Conservation (phyloP, 306 rosid genomes). For the Carpinus viminea region DNA sequence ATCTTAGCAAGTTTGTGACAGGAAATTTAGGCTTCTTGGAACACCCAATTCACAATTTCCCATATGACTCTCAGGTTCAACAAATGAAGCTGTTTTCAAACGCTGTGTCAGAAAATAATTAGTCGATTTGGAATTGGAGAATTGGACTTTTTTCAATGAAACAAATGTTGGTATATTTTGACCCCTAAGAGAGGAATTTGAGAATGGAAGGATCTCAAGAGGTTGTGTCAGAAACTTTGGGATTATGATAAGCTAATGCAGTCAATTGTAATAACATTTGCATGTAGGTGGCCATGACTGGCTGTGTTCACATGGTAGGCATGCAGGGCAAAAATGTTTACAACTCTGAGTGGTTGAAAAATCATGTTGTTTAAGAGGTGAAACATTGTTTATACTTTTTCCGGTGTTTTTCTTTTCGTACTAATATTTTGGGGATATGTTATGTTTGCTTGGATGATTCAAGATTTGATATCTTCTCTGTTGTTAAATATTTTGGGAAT, state of each 20-base stretch:
- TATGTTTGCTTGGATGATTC: constrained; percentile 28
- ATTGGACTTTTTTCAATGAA: constrained; percentile 8
- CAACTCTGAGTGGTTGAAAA: background rate
- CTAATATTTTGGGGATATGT: constrained; percentile 16
- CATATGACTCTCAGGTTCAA: constrained; percentile 3
- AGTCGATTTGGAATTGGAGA: background rate
- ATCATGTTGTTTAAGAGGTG: background rate
- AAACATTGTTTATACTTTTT: background rate
- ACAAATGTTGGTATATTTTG: constrained; percentile 11
- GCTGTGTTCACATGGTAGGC: background rate
- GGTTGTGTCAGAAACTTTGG: constrained; percentile 10
- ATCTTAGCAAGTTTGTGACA: background rate
- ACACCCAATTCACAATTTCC: constrained; percentile 1
- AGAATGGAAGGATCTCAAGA: background rate
- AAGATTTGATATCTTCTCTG: constrained; percentile 3
- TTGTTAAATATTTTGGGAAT: constrained; percentile 10
- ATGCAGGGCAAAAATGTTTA: background rate
- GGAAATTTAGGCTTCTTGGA: background rate
- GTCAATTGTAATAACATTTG: background rate
- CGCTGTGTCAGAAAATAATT: background rate
- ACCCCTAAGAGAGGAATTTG: constrained; percentile 7
- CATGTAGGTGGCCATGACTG: background rate
- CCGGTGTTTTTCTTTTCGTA: background rate
- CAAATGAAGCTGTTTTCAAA: background rate
- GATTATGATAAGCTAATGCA: background rate